A percentile compares a stretch with the other conserved stretches of the same genome.
phyloP scores from a whole-genome alignment of 2,329 filamentous ascomycete species.

The Orbilia oligospora region DNA sequence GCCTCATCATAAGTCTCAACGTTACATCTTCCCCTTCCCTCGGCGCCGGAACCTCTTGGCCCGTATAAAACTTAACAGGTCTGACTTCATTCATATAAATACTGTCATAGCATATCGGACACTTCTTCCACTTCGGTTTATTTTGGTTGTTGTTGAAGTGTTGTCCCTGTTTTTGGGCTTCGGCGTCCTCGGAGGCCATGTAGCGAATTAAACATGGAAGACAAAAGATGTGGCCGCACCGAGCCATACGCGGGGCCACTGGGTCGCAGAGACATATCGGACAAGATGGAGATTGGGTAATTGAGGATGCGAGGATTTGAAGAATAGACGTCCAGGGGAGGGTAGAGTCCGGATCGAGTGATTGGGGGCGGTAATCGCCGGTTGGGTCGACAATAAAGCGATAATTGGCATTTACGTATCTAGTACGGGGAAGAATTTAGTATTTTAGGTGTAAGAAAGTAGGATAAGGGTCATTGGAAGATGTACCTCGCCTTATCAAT shows the following conservation, averaged over 20 bases:
- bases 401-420: slow-evolving; percentile 95
- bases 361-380: slow-evolving; percentile 83
- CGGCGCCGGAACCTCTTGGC: slow-evolving; percentile 85
- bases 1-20: slow-evolving; percentile 84
- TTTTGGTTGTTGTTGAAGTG: slow-evolving; percentile 55
- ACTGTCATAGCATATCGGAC: slow-evolving; percentile 93
- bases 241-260: slow-evolving; percentile 95
- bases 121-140: slow-evolving; percentile 85
- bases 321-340: slow-evolving; percentile 91
- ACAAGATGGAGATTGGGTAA: slow-evolving; percentile 89
- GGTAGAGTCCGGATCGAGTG: slow-evolving; percentile 87
- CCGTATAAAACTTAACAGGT: slow-evolving; percentile 90
- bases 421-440: slow-evolving; percentile 64
- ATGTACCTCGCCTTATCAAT: slow-evolving; percentile 87
- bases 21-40: slow-evolving; percentile 90
- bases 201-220: slow-evolving; percentile 92
- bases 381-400: slow-evolving; percentile 92
- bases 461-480: slow-evolving; percentile 16
- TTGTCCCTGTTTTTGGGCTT: slow-evolving; percentile 74
- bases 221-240: slow-evolving; percentile 97
- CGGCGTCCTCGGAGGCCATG: slow-evolving; percentile 86
- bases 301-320: slow-evolving; percentile 89
- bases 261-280: slow-evolving; percentile 95
- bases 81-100: slow-evolving; percentile 92
- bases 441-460: background rate